phyloP scores from a whole-genome alignment of 345 rosid species.

The Raphanus sativus region DNA sequence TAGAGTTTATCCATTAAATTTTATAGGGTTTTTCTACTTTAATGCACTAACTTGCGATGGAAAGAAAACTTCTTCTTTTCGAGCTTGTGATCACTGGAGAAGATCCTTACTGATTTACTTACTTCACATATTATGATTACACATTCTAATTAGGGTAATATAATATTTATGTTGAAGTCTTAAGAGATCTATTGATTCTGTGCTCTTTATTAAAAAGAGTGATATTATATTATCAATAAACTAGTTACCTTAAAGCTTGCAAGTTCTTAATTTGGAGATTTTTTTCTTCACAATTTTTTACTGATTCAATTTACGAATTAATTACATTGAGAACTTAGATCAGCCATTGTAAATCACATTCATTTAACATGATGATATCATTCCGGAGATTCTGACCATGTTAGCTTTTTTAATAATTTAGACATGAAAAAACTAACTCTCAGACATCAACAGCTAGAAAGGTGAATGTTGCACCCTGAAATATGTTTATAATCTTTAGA shows the following conservation, averaged over 20 bases:
- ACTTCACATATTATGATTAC: not conserved
- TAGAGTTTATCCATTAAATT: not conserved
- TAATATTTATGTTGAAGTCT: not conserved
- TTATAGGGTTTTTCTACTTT: not conserved
- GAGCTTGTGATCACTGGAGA: not conserved
- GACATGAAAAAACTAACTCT: not conserved
- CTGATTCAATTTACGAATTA: not conserved
- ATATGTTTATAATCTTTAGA: not conserved
- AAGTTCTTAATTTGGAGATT: not conserved
- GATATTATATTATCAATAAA: not conserved
- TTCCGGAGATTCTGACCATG: too few species aligned
- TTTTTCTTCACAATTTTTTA: not conserved
- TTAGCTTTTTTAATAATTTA: not conserved
- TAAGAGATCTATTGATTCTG: not conserved
- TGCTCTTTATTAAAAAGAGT: not conserved
- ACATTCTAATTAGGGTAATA: not conserved
- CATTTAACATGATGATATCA: not conserved
- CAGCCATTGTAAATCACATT: conserved; percentile 8
- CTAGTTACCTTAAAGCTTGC: not conserved
- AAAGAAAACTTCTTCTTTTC: not conserved
- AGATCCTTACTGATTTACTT: not conserved
- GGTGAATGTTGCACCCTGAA: not conserved
- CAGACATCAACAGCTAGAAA: not conserved
- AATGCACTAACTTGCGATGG: not conserved
- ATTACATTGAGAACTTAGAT: not conserved